Evolutionary conservation across 73 alveolate species (phyloP).

Genomic region (Tetrahymena malaccensis): DNA sequence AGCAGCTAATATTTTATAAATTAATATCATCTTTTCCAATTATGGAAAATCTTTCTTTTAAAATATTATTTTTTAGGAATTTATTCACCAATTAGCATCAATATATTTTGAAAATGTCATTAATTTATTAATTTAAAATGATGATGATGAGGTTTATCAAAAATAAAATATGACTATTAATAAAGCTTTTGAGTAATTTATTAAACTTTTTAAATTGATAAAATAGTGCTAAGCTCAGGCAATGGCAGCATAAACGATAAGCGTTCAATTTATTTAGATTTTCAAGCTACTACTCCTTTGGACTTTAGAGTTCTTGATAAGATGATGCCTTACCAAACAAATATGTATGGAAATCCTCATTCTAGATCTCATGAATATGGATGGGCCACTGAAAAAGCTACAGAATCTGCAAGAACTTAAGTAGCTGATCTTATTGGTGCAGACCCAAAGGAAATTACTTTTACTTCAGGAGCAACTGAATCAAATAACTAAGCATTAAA

Average conservation of each 20-base stretch:
- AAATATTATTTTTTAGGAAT: too few relatives aligned
- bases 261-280: slow-evolving; percentile 59
- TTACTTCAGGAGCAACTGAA: slow-evolving; percentile 99
- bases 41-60: not conserved
- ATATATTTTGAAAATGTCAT: not conserved
- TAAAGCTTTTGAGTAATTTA: too few relatives aligned
- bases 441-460: slow-evolving; percentile 88
- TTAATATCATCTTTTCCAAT: not conserved
- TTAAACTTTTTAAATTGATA: too few relatives aligned
- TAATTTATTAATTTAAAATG: too few relatives aligned
- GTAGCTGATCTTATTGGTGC: slow-evolving; percentile 79
- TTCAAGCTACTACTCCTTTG: slow-evolving; percentile 80
- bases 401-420: slow-evolving; percentile 72
- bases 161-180: too few relatives aligned
- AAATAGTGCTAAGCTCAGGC: not conserved
- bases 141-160: not conserved
- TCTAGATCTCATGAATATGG: slow-evolving; percentile 80
- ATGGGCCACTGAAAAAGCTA: slow-evolving; percentile 69
- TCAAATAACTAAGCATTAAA: slow-evolving; percentile 91
- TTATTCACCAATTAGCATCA: too few relatives aligned
- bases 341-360: slow-evolving; percentile 77
- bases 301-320: slow-evolving; percentile 78
- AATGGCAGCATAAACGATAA: not conserved
- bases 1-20: not conserved
- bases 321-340: slow-evolving; percentile 74